Conservation (phyloP, 1,139 yeast species). For the Yamadazyma aaseri region DNA sequence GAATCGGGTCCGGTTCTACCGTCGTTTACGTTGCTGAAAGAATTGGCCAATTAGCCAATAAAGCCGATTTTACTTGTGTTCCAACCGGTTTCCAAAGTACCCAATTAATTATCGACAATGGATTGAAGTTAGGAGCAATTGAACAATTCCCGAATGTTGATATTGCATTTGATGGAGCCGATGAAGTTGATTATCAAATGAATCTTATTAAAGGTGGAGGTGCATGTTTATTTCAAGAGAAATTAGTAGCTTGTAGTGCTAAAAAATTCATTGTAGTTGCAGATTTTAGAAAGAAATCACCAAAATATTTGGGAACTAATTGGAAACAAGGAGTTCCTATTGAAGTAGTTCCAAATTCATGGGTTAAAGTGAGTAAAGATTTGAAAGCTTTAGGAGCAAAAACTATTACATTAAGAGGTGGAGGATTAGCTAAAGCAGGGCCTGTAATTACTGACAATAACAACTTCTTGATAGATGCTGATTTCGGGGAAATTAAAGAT, state of each 20-base stretch:
- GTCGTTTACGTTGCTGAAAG: conserved; percentile 96
- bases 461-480: conserved; percentile 90
- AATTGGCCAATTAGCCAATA: conserved; percentile 67
- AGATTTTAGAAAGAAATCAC: conserved; percentile 81
- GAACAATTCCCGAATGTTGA: conserved; percentile 82
- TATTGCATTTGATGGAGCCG: conserved; percentile 98
- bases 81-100: conserved; percentile 98
- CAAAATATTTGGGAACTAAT: conserved; percentile 59
- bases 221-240: conserved; percentile 95
- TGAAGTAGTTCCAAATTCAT: conserved; percentile 90
- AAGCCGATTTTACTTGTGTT: conserved; percentile 66
- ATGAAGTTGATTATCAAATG: conserved; percentile 77
- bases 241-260: conserved; percentile 84
- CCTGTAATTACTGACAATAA: conserved; percentile 98
- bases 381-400: conserved; percentile 66
- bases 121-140: conserved; percentile 72
- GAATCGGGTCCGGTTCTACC: conserved; percentile 96
- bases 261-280: conserved; percentile 83
- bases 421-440: conserved; percentile 93
- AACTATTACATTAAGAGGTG: conserved; percentile 70
- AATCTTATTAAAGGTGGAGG: conserved; percentile 98
- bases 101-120: conserved; percentile 79
- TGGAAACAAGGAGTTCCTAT: conserved; percentile 96
- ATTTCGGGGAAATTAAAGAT: conserved; percentile 75
- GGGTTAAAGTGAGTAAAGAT: conserved; percentile 69